Percentiles rank a stretch among this genome's conserved stretches.
These are phyloP conservation scores for Xylaria palmicola DNA, from an alignment of 495 filamentous ascomycete genomes.

Conservation along the genomic window DNA sequence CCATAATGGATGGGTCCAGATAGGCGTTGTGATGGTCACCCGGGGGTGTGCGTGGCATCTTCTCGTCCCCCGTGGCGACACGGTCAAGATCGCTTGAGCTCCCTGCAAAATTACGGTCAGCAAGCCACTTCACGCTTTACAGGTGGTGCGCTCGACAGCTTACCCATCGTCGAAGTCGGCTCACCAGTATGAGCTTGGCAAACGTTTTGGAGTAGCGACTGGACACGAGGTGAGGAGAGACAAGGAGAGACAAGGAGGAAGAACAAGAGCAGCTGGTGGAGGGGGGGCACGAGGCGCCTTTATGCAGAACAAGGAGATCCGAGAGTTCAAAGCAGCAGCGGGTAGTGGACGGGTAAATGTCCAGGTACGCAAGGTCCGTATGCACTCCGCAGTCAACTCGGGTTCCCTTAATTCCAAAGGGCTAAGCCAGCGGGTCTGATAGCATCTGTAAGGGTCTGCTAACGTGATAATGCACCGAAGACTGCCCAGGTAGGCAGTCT, in stretches of 20 bases:
- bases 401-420: not conserved
- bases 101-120: not conserved
- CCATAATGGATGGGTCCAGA: slow-evolving; percentile 34
- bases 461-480: slow-evolving; percentile 2
- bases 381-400: slow-evolving; percentile 14
- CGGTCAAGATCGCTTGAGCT: slow-evolving; percentile 16
- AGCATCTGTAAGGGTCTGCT: not conserved
- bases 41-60: slow-evolving; percentile 21
- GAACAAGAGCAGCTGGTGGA: not conserved
- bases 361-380: slow-evolving; percentile 1
- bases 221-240: not conserved
- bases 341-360: slow-evolving; percentile 1
- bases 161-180: slow-evolving; percentile 10
- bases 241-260: too few species aligned
- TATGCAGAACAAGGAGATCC: slow-evolving; percentile 9
- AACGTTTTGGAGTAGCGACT: not conserved
- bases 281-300: slow-evolving; percentile 3
- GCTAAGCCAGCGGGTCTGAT: not conserved
- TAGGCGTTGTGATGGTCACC: slow-evolving; percentile 28
- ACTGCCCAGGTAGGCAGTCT: not conserved
- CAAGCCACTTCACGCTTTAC: not conserved
- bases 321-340: not conserved
- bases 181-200: slow-evolving; percentile 11
- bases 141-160: not conserved
- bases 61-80: slow-evolving; percentile 25